Percentiles rank a stretch among this genome's conserved stretches.
phyloP scores from a whole-genome alignment of 768 basidiomycete species.

The Floccularia luteovirens region DNA sequence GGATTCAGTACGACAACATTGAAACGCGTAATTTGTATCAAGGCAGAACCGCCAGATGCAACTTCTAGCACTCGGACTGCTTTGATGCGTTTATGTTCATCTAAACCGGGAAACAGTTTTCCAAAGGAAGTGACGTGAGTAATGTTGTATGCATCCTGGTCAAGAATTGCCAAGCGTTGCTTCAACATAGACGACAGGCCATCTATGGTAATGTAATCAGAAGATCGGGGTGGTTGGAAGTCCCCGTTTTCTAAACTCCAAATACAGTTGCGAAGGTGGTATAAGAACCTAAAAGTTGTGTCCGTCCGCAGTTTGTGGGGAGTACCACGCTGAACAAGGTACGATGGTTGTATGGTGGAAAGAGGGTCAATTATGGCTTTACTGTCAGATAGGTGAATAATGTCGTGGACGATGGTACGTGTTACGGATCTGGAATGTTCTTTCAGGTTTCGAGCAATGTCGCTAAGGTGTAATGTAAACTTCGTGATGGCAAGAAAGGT shows the following conservation, averaged over 20 bases:
- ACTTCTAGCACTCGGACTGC: background rate
- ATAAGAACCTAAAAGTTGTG: constrained; percentile 66
- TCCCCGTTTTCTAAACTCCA: constrained; percentile 29
- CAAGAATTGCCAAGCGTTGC: constrained; percentile 22
- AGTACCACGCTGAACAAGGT: constrained; percentile 67
- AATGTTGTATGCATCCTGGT: constrained; percentile 32
- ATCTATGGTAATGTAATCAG: constrained; percentile 1
- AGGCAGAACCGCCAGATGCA: constrained; percentile 8
- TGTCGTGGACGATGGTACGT: constrained; percentile 32
- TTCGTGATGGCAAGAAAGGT: constrained; percentile 20
- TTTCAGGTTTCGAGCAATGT: constrained; percentile 19
- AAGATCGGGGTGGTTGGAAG: background rate
- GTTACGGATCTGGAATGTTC: constrained; percentile 20
- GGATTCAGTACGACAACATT: constrained; percentile 27
- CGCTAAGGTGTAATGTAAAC: constrained; percentile 14
- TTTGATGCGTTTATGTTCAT: constrained; percentile 6
- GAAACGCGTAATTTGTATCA: constrained; percentile 18
- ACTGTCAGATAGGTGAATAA: constrained; percentile 44
- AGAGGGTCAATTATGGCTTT: constrained; percentile 60
- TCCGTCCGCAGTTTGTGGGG: constrained; percentile 65
- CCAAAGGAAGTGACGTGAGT: constrained; percentile 20
- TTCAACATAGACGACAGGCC: constrained; percentile 10
- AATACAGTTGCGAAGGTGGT: constrained; percentile 67
- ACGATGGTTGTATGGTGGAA: constrained; percentile 80
- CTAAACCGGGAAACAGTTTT: constrained; percentile 15